phyloP scores from a whole-genome alignment of 345 rosid genomes.

The Lumnitzera racemosa region DNA sequence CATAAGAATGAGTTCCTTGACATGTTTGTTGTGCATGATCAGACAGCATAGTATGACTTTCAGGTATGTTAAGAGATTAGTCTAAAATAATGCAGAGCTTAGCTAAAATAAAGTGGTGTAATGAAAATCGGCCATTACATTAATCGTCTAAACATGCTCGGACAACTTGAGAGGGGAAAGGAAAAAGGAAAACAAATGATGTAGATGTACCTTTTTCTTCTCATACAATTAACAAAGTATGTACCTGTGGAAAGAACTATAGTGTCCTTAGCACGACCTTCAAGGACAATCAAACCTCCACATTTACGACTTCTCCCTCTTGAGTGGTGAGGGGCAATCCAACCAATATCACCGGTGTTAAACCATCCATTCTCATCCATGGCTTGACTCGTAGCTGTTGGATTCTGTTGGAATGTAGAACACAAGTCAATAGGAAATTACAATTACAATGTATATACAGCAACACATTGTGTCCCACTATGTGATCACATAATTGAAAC shows the following conservation, averaged over 20 bases:
- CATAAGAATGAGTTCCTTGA: too few species aligned
- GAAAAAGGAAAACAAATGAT: too few species aligned
- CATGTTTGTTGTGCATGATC: too few species aligned
- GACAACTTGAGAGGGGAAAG: not conserved
- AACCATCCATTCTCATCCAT: constrained; percentile 80
- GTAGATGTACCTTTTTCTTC: not conserved
- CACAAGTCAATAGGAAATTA: not conserved
- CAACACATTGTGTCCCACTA: too few species aligned
- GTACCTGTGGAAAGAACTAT: constrained; percentile 93
- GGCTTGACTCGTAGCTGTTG: constrained; percentile 57
- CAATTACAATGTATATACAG: too few species aligned
- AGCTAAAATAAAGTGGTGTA: too few species aligned
- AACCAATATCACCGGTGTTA: constrained; percentile 85
- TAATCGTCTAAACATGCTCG: not conserved
- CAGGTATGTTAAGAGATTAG: too few species aligned
- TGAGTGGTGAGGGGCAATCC: constrained; percentile 82
- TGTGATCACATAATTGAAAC: too few species aligned
- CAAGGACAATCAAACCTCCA: constrained; percentile 79
- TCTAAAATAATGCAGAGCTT: too few species aligned
- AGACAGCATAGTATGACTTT: too few species aligned
- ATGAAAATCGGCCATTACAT: not conserved
- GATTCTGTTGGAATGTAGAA: constrained; percentile 40
- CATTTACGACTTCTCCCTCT: constrained; percentile 69
- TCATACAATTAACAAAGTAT: not conserved
- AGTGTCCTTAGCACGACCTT: constrained; percentile 97